phyloP scores from a whole-genome alignment of 371 early-diverging fungal species.

The Apophysomyces trapeziformis region DNA sequence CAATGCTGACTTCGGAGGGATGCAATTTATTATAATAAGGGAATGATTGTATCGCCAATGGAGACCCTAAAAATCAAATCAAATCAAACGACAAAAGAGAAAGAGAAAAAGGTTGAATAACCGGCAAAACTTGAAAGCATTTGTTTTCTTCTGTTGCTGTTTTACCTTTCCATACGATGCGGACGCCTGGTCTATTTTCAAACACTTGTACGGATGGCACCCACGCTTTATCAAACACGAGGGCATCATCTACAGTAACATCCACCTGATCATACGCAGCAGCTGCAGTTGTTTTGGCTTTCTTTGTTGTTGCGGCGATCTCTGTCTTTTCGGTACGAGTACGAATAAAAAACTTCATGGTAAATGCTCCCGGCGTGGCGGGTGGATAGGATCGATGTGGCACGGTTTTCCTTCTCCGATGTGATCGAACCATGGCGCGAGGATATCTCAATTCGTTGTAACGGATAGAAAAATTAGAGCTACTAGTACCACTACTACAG shows the following conservation, averaged over 20 bases:
- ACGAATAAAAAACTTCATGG: not conserved
- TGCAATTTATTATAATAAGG: constrained; percentile 59
- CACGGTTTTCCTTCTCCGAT: constrained; percentile 6
- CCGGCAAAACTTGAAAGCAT: not conserved
- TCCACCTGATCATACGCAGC: constrained; percentile 28
- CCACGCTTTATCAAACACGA: constrained; percentile 29
- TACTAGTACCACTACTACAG: not conserved
- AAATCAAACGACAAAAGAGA: constrained; percentile 7
- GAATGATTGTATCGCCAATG: constrained; percentile 51
- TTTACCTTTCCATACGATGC: constrained; percentile 35
- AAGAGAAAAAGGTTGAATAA: constrained; percentile 2
- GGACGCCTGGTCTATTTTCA: constrained; percentile 24
- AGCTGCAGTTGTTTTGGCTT: constrained; percentile 18
- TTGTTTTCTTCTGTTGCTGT: not conserved
- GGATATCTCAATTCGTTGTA: not conserved
- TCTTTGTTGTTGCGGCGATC: constrained; percentile 4
- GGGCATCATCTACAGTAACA: constrained; percentile 18
- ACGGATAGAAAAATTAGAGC: not conserved
- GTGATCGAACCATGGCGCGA: not conserved
- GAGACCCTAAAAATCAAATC: constrained; percentile 39
- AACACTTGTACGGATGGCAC: constrained; percentile 26
- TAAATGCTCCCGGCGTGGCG: constrained; percentile 4
- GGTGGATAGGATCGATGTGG: constrained; percentile 7
- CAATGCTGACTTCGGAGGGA: constrained; percentile 63
- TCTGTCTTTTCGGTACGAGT: not conserved